Conservation (phyloP, 345 rosid genomes). For the Conringia planisiliqua region DNA sequence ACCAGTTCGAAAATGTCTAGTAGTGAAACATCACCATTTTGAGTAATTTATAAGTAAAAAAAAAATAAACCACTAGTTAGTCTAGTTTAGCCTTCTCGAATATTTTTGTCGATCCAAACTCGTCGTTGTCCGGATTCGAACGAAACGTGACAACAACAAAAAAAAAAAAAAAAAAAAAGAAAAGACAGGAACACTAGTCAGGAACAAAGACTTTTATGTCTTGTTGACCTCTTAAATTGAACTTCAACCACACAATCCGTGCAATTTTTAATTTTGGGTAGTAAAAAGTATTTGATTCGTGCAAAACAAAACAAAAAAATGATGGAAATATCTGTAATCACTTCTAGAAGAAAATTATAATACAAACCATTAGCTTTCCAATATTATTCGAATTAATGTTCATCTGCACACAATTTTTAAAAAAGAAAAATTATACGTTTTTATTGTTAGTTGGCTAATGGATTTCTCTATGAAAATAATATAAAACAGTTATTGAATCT, state of each 20-base stretch:
- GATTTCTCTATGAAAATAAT: not conserved
- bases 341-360: not conserved
- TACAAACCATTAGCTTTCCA: not conserved
- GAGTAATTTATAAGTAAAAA: not conserved
- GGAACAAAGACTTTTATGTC: conserved; percentile 11
- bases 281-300: not conserved
- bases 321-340: not conserved
- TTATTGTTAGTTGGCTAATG: not conserved
- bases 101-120: not conserved
- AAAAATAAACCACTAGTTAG: not conserved
- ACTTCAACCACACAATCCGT: not conserved
- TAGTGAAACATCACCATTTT: not conserved
- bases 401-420: not conserved
- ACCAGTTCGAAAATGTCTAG: not conserved
- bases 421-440: not conserved
- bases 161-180: not conserved
- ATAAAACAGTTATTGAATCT: not conserved
- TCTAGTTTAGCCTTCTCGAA: not conserved
- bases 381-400: not conserved
- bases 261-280: not conserved
- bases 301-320: not conserved
- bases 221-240: conserved; percentile 11
- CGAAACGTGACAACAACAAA: not conserved
- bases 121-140: not conserved
- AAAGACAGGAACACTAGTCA: conserved; percentile 5